These are phyloP conservation scores for Plectosphaerella sp. DNA, from an alignment of 2,329 filamentous ascomycete genomes.

Conservation along the genomic window DNA sequence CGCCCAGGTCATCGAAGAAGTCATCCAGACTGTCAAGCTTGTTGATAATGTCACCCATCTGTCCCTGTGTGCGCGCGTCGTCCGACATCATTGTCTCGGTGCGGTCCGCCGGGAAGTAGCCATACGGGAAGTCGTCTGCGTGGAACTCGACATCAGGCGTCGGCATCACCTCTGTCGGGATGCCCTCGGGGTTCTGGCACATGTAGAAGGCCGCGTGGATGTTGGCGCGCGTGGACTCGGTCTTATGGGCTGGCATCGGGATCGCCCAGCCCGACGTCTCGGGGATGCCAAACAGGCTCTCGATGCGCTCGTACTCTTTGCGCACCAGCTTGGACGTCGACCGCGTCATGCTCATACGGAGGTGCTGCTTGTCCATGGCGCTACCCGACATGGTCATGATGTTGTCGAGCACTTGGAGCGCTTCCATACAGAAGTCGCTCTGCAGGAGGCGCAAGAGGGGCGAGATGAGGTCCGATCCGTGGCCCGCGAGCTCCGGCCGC, in stretches of 20 bases:
- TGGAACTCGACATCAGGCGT: conserved; percentile 92
- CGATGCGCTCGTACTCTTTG: conserved; percentile 91
- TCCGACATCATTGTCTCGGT: conserved; percentile 93
- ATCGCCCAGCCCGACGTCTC: conserved; percentile 96
- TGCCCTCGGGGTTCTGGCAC: conserved; percentile 66
- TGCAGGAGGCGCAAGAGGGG: conserved; percentile 84
- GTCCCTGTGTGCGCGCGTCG: conserved; percentile 65
- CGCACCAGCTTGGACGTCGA: conserved; percentile 79
- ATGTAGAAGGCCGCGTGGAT: conserved; percentile 97
- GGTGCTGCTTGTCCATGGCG: conserved; percentile 87
- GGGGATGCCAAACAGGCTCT: conserved; percentile 94
- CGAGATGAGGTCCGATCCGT: conserved; percentile 93
- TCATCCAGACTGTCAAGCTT: conserved; percentile 77
- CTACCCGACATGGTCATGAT: conserved; percentile 93
- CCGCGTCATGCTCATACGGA: conserved; percentile 97
- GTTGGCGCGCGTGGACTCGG: conserved; percentile 79
- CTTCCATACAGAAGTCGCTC: conserved; percentile 90
- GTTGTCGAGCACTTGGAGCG: conserved; percentile 85
- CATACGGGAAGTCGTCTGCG: conserved; percentile 79
- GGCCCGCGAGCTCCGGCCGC: conserved; percentile 80
- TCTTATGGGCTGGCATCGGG: conserved; percentile 86
- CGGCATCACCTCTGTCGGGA: conserved; percentile 53
- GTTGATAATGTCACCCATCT: conserved; percentile 77
- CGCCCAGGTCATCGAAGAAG: conserved; percentile 69
- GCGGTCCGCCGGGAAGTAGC: conserved; percentile 69